A percentile compares a stretch with the other conserved stretches of the same genome.
Conservation (phyloP, 768 basidiomycete species). For the Mycena galericulata region DNA sequence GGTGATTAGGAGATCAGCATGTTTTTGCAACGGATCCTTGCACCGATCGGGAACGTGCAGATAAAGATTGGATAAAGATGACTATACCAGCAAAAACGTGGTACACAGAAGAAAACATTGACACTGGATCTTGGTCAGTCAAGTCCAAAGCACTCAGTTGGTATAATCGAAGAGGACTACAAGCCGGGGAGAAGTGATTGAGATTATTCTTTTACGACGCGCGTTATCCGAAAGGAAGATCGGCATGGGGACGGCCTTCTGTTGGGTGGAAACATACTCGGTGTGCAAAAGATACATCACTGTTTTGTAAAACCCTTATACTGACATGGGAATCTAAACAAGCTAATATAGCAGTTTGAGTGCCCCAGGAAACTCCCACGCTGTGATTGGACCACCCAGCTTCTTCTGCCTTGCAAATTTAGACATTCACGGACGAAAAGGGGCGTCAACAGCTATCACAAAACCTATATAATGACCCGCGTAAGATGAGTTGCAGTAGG, state of each 20-base stretch:
- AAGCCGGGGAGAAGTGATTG: slow-evolving; percentile 67
- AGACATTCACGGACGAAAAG: too few relatives aligned
- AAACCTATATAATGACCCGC: too few relatives aligned
- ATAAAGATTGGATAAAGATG: slow-evolving; percentile 83
- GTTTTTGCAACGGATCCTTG: slow-evolving; percentile 62
- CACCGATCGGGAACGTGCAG: slow-evolving; percentile 85
- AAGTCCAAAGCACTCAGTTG: slow-evolving; percentile 69
- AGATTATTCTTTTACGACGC: slow-evolving; percentile 49
- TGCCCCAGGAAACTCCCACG: too few relatives aligned
- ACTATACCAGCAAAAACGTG: slow-evolving; percentile 76
- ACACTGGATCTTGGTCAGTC: slow-evolving; percentile 73
- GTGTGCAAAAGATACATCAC: slow-evolving; percentile 27
- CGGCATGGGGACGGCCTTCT: slow-evolving; percentile 35
- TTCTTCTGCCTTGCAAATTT: too few relatives aligned
- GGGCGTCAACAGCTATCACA: too few relatives aligned
- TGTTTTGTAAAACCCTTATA: too few relatives aligned
- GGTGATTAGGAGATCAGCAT: slow-evolving; percentile 53
- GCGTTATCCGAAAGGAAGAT: slow-evolving; percentile 29
- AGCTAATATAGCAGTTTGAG: too few relatives aligned
- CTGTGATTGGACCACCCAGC: too few relatives aligned
- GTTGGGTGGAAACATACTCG: slow-evolving; percentile 25
- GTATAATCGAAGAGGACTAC: slow-evolving; percentile 76
- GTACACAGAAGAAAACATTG: slow-evolving; percentile 74
- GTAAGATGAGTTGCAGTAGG: too few relatives aligned
- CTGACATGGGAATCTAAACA: too few relatives aligned